These are phyloP conservation scores for Luffa acutangula DNA, from an alignment of 306 rosid species.

Conservation along the genomic window DNA sequence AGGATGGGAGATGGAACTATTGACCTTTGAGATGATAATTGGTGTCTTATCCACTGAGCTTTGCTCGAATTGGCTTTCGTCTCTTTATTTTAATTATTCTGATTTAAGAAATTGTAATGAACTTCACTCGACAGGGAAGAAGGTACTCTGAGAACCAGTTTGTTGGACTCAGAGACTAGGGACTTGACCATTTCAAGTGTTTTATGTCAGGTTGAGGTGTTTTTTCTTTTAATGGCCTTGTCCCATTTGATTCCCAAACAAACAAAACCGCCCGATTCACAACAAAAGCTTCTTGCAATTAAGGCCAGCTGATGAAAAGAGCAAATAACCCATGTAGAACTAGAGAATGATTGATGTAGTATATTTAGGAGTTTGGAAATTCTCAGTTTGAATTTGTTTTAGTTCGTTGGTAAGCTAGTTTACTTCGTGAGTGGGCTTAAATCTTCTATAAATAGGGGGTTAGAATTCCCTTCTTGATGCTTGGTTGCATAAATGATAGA, in stretches of 20 bases:
- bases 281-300: background rate
- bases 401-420: background rate
- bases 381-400: background rate
- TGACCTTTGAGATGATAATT: too few relatives aligned
- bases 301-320: background rate
- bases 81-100: background rate
- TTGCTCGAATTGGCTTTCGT: background rate
- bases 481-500: background rate
- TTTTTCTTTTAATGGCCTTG: background rate
- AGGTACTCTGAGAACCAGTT: background rate
- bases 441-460: background rate
- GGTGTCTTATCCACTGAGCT: too few relatives aligned
- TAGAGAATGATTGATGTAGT: background rate
- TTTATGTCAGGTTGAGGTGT: background rate
- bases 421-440: background rate
- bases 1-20: too few relatives aligned
- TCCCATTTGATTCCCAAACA: background rate
- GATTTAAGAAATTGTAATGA: background rate
- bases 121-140: background rate
- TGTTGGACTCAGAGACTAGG: background rate
- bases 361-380: background rate
- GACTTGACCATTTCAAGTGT: background rate
- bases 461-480: background rate
- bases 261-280: background rate
- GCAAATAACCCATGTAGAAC: background rate